These are phyloP conservation scores for Bretschneidera sinensis DNA, from an alignment of 345 rosid species.

Conservation along the genomic window DNA sequence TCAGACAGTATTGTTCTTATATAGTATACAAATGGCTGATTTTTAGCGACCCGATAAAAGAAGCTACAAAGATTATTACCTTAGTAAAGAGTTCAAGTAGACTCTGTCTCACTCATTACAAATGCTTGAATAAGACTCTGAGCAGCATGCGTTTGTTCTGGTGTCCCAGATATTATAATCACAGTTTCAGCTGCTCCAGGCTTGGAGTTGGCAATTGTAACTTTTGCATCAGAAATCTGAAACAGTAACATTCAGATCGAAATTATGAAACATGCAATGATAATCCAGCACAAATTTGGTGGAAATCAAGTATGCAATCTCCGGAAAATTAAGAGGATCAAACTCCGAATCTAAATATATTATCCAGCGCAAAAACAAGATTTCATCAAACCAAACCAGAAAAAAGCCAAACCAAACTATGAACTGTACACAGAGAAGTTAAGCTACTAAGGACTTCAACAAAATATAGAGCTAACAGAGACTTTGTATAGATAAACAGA, in stretches of 20 bases:
- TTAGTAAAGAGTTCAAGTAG: slow-evolving; percentile 20
- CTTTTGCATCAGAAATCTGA: slow-evolving; percentile 72
- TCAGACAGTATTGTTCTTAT: background rate
- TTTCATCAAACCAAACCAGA: too few species aligned
- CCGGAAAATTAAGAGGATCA: too few species aligned
- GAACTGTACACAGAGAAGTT: too few species aligned
- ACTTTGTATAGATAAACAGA: too few species aligned
- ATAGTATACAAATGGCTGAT: background rate
- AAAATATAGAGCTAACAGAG: too few species aligned
- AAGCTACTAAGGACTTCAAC: too few species aligned
- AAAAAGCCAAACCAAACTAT: too few species aligned
- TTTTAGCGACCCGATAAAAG: background rate
- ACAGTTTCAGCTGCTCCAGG: slow-evolving; percentile 58
- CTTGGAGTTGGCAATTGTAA: slow-evolving; percentile 50
- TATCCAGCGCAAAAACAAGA: too few species aligned
- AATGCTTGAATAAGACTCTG: slow-evolving; percentile 83
- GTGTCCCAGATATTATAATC: slow-evolving; percentile 69
- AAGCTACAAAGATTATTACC: background rate
- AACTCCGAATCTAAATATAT: too few species aligned
- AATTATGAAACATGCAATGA: too few species aligned
- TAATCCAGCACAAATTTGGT: too few species aligned
- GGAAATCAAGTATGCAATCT: too few species aligned
- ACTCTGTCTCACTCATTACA: slow-evolving; percentile 60
- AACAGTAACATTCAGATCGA: background rate
- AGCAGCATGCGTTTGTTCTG: slow-evolving; percentile 80